Base-by-base conservation (phyloP, 306 rosid genomes). In the Abrus precatorius region DNA sequence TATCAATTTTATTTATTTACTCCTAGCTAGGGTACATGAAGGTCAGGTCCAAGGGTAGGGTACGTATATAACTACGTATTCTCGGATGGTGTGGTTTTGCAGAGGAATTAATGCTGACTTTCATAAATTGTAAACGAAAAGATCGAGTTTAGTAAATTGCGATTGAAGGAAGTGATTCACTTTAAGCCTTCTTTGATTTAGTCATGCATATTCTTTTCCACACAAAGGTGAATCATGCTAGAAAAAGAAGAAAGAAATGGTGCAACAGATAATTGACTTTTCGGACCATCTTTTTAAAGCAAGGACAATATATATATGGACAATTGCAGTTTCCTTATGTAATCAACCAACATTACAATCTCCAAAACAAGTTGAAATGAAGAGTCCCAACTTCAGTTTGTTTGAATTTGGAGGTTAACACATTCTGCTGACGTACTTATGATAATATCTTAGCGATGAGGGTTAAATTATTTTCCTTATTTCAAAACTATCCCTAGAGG, bases 201-300 rank as follows among this genome's bases (percentile, higher is more conserved):
- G 69, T 75, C 85, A 75, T 63, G 74, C 69, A 67, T 78, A 59
- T 82, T 66, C 57, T 72, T 77, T 79, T 68, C 79, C 45, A 70
- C 70, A 69, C 55, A 72, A 74, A 85, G 66, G 61, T 75, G 86
- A 83, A 83, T 72, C 85, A 76, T 82, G 74, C 41, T 40, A 74
- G 2, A 79, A 79, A 85, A 84, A 73, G 84, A 77, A 82, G 89
- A 87, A 84, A 85, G 85, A 72, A 85, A 91, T 84, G 89, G 91
- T 64, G 83, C 89, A 85, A 79, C 89, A 49, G 43, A 86, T 78
- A 65, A 67, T 89, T 89, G 91, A 89, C 91, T 86, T 86, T 63
- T 53, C 54, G 20, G 33, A 71, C 76, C 59, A 83, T 80, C 85
- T 77, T 78, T 75, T 82, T 38, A 63, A 79, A 87, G 80, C 85